These are phyloP conservation scores for Boletus eberwhitei DNA, from an alignment of 768 basidiomycete species.

Conservation along the genomic window DNA sequence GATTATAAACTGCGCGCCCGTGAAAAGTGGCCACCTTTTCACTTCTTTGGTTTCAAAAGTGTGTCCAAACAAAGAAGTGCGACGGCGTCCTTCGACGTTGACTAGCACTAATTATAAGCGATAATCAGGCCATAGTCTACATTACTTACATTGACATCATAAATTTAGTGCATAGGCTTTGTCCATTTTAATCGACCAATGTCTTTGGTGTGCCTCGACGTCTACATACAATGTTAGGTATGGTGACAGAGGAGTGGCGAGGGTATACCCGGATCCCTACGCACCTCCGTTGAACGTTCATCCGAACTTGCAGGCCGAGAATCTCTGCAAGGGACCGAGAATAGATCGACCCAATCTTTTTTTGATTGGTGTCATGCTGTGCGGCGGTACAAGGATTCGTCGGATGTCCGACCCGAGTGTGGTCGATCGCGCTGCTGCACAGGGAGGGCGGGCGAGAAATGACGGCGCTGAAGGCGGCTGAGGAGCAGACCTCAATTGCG, in stretches of 20 bases:
- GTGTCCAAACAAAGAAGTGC: slow-evolving; percentile 91
- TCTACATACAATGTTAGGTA: slow-evolving; percentile 43
- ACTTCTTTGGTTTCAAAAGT: slow-evolving; percentile 99
- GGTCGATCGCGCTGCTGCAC: slow-evolving; percentile 48
- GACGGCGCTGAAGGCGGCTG: slow-evolving; percentile 52
- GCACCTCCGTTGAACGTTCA: slow-evolving; percentile 87
- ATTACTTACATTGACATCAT: slow-evolving; percentile 81
- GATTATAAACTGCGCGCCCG: slow-evolving; percentile 52
- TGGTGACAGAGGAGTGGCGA: neutral
- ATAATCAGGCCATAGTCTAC: neutral
- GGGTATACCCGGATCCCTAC: slow-evolving; percentile 87
- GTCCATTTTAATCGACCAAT: slow-evolving; percentile 86
- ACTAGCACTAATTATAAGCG: neutral
- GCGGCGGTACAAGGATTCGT: slow-evolving; percentile 88
- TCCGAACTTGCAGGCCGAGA: slow-evolving; percentile 89
- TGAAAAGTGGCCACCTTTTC: slow-evolving; percentile 96
- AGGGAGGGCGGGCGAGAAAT: slow-evolving; percentile 69
- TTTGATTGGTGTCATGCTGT: slow-evolving; percentile 96
- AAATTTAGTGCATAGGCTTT: slow-evolving; percentile 90
- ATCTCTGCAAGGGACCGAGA: slow-evolving; percentile 93
- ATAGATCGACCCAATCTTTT: slow-evolving; percentile 93
- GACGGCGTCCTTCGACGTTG: slow-evolving; percentile 72
- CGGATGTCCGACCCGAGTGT: slow-evolving; percentile 77
- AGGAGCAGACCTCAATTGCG: slow-evolving; percentile 52
- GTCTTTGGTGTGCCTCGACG: slow-evolving; percentile 92